Base-by-base conservation (phyloP, 352 stramenopile genomes). In the Phytophthora colocasiae region DNA sequence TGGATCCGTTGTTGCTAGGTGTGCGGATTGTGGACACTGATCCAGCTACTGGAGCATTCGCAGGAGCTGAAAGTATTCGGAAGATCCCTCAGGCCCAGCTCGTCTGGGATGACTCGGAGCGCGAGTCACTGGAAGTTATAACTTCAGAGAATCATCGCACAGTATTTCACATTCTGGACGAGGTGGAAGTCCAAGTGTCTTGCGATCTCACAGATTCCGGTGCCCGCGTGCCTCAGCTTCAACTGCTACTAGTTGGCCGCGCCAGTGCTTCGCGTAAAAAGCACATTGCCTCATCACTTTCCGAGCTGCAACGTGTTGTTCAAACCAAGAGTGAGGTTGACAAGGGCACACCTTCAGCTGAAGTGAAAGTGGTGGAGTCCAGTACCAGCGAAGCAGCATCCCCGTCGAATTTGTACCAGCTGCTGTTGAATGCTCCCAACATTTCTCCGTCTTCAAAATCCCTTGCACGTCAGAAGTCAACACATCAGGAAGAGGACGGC, bases 131-230 rank as follows among this genome's bases (percentile, higher is more conserved):
- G 2, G 53, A 81, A 41, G 73, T 78, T 31, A 46, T 69, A 3
- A 70, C 61, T 26, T 22, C 60, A 29, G 50, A 58, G 12, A 49
- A 58, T 22, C 62, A 71, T 36, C 49, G 44, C 19, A 60, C 66
- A 3, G 44, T 62, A 19, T 94, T 94, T 55, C 66, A 71, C 32
- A 90, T 90, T 17, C 58, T 94, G 47, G 83, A 94, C 48, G 81
- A 94, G 32, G 69, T 94, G 32, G 80, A 91, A 69, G 79, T 96
- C 17, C 85, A 93, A 55, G 75, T 96, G 2, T 91, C 86, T 27
- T 95, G 86, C 52, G 86, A 96, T 55, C 66, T 93, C 27, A 73
- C 84, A 1, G 69, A 78, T 27, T 90, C 83, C 11, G 80, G 77
- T n/a, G 84, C 85, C 55, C 84, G 88, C 19, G 72, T 96, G 14